Evolutionary conservation across 2,329 filamentous ascomycete genomes (phyloP).

Genomic region (Alternaria postmessia): DNA sequence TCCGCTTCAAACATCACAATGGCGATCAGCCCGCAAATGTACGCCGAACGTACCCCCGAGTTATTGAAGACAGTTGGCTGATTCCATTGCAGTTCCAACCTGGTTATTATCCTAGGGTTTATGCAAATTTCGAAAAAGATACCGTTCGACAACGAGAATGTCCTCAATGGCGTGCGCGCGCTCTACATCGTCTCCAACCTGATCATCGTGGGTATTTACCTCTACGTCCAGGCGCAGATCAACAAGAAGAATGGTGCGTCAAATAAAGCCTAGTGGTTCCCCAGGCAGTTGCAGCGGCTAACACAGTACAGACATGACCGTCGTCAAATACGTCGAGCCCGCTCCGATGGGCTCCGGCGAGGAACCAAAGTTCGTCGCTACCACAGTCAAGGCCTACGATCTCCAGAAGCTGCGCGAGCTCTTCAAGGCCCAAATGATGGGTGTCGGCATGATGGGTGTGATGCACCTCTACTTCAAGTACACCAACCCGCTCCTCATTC

Average conservation of each 20-base stretch:
- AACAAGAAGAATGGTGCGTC: constrained; percentile 94
- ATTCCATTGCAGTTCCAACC: constrained; percentile 43
- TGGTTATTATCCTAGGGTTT: constrained; percentile 67
- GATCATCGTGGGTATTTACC: constrained; percentile 83
- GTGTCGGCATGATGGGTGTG: constrained; percentile 95
- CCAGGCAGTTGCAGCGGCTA: constrained; percentile 15
- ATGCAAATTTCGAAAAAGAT: constrained; percentile 98
- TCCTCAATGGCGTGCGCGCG: constrained; percentile 69
- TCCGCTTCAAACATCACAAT: constrained; percentile 29
- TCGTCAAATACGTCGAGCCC: constrained; percentile 98
- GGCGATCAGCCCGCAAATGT: constrained; percentile 51
- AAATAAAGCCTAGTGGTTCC: background rate
- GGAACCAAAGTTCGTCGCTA: constrained; percentile 95
- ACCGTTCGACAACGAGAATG: constrained; percentile 87
- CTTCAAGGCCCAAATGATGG: constrained; percentile 93
- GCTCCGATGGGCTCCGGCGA: constrained; percentile 91
- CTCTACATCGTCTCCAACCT: constrained; percentile 77
- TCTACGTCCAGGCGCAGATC: constrained; percentile 84
- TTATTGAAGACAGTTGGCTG: constrained; percentile 30
- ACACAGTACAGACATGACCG: constrained; percentile 78
- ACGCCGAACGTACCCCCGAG: constrained; percentile 20
- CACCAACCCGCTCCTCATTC: constrained; percentile 98
- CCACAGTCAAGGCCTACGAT: constrained; percentile 96
- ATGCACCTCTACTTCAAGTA: constrained; percentile 99
- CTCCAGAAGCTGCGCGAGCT: constrained; percentile 81